Conservation (phyloP, 1,139 yeast genomes). For the Kodamaea alishanica region DNA sequence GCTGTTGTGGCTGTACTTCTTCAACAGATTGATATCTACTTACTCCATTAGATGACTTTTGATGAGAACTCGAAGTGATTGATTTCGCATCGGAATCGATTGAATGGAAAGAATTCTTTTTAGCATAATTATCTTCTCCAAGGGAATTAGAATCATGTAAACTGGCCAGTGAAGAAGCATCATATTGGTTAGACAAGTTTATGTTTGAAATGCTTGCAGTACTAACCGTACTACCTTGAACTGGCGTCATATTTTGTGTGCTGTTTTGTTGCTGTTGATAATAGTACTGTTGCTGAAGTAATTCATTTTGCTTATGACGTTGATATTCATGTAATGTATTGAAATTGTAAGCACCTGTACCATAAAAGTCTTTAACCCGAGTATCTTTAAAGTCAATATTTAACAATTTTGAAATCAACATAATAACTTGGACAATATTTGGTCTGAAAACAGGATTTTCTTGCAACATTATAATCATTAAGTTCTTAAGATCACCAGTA, state of each 20-base stretch:
- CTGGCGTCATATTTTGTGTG: too few relatives aligned
- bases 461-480: constrained; percentile 74
- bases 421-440: constrained; percentile 67
- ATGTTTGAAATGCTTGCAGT: too few relatives aligned
- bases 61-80: too few relatives aligned
- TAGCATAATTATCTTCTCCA: too few relatives aligned
- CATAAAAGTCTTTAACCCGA: constrained; percentile 37
- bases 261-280: constrained; percentile 31
- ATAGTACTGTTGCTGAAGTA: constrained; percentile 34
- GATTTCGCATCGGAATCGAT: too few relatives aligned
- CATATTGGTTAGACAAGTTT: too few relatives aligned
- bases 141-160: too few relatives aligned
- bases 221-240: too few relatives aligned
- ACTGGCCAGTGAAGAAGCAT: too few relatives aligned
- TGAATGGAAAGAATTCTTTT: too few relatives aligned
- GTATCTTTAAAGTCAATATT: constrained; percentile 26
- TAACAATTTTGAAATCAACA: constrained; percentile 34
- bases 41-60: too few relatives aligned
- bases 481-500: constrained; percentile 61
- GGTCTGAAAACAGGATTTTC: constrained; percentile 83
- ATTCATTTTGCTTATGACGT: constrained; percentile 35
- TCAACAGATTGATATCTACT: not conserved
- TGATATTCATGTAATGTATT: constrained; percentile 46
- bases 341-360: constrained; percentile 40
- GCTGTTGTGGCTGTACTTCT: constrained; percentile 8